These are phyloP conservation scores for Entomortierella chlamydospora DNA, from an alignment of 192 early-diverging fungal species.

Conservation along the genomic window DNA sequence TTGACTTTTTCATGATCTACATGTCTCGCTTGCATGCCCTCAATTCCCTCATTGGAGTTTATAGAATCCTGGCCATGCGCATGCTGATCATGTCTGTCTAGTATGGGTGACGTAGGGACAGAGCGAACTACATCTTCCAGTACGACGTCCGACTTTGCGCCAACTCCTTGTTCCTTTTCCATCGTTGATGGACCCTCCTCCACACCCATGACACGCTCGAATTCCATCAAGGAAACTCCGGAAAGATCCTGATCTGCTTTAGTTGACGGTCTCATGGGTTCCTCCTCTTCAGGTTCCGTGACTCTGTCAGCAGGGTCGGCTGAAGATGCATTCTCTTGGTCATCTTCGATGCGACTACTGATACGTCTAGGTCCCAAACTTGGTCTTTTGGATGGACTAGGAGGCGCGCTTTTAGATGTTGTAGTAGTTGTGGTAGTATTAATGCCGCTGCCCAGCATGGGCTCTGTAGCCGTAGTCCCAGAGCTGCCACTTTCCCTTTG, in stretches of 20 bases:
- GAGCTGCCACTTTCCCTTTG: neutral
- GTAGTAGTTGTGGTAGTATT: constrained; percentile 12
- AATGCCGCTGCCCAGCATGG: constrained; percentile 1
- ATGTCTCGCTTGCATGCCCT: neutral
- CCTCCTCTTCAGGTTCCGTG: neutral
- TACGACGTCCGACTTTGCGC: constrained; percentile 22
- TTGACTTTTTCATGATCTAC: neutral
- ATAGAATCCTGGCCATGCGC: neutral
- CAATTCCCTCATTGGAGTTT: neutral
- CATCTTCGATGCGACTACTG: constrained; percentile 32
- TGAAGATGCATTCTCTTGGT: neutral
- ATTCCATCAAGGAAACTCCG: constrained; percentile 11
- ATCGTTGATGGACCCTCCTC: constrained; percentile 10
- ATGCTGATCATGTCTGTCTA: constrained; percentile 6
- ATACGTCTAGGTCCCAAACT: constrained; percentile 35
- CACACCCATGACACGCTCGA: constrained; percentile 32
- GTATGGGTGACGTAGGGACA: constrained; percentile 1
- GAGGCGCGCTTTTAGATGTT: neutral
- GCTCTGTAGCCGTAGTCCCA: neutral
- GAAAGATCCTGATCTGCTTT: neutral
- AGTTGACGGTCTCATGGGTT: neutral
- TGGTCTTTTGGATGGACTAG: constrained; percentile 13
- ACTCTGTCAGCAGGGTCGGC: too few relatives aligned
- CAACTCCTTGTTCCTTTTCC: constrained; percentile 16
- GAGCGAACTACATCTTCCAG: constrained; percentile 38